Evolutionary conservation across 2,329 filamentous ascomycete species (phyloP).

Genomic region (Claviceps paspali): DNA sequence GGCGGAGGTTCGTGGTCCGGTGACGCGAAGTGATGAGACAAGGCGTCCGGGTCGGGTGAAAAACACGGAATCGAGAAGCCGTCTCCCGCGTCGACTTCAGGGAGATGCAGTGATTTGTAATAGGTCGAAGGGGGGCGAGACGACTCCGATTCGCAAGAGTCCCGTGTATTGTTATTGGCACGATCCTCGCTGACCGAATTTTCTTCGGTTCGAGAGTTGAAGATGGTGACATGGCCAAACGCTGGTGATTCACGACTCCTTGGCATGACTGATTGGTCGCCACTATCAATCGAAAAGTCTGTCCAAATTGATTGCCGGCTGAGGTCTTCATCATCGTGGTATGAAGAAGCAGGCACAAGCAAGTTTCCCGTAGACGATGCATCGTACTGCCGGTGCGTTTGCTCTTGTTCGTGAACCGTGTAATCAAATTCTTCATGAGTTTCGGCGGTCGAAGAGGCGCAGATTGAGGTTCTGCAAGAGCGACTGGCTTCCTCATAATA

Average conservation of each 20-base stretch:
- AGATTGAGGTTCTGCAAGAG: slow-evolving; percentile 24
- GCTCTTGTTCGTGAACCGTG: slow-evolving; percentile 12
- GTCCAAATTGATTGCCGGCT: slow-evolving; percentile 47
- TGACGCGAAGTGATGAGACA: slow-evolving; percentile 18
- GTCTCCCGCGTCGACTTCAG: slow-evolving; percentile 34
- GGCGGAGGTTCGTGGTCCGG: slow-evolving; percentile 38
- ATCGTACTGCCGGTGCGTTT: slow-evolving; percentile 6
- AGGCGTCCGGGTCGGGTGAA: slow-evolving; percentile 17
- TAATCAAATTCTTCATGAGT: slow-evolving; percentile 15
- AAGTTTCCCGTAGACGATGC: slow-evolving; percentile 29
- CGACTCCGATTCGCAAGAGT: slow-evolving; percentile 12
- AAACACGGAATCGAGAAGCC: slow-evolving; percentile 35
- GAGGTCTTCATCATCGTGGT: slow-evolving; percentile 29
- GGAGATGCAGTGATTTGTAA: slow-evolving; percentile 25
- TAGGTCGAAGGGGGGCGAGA: slow-evolving; percentile 13
- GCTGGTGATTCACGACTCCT: slow-evolving; percentile 13
- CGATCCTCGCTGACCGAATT: neutral
- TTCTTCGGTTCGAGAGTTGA: slow-evolving; percentile 12
- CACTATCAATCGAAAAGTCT: slow-evolving; percentile 41
- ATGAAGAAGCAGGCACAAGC: slow-evolving; percentile 29
- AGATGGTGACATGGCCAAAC: slow-evolving; percentile 19
- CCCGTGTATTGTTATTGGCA: slow-evolving; percentile 1
- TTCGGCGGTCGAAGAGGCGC: slow-evolving; percentile 23
- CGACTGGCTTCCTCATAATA: slow-evolving; percentile 15
- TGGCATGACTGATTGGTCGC: slow-evolving; percentile 22